Evolutionary conservation across 768 basidiomycete genomes (phyloP).

Genomic region (Dacryopinax spathularia): DNA sequence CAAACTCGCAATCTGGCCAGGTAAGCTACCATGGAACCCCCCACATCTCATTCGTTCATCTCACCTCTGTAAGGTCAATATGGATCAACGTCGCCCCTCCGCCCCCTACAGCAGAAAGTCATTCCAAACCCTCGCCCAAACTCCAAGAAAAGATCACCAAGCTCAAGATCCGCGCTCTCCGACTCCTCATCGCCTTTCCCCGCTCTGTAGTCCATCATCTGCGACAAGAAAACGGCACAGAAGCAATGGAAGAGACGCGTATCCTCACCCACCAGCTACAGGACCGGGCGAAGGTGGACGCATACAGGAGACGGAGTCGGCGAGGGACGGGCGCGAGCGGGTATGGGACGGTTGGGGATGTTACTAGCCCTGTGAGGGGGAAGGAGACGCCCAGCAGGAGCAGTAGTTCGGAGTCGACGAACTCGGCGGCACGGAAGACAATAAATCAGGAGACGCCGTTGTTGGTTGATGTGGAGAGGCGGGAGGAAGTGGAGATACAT

Average conservation of each 20-base stretch:
- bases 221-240: slow-evolving; percentile 64
- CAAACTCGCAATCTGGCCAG: slow-evolving; percentile 28
- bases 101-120: neutral
- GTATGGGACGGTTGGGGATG: neutral
- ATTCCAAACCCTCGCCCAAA: neutral
- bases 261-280: slow-evolving; percentile 2
- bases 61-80: slow-evolving; percentile 58
- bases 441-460: neutral
- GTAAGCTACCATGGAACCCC: slow-evolving; percentile 20
- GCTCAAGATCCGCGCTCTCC: slow-evolving; percentile 54
- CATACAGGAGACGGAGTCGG: slow-evolving; percentile 2
- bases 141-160: neutral
- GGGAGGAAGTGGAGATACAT: neutral
- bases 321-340: neutral
- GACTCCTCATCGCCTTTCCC: slow-evolving; percentile 53
- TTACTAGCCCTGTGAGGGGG: neutral
- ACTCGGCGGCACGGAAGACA: neutral
- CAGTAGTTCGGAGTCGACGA: neutral
- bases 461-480: neutral
- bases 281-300: neutral
- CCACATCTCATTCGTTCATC: slow-evolving; percentile 21
- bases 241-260: slow-evolving; percentile 16
- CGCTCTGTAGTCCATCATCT: slow-evolving; percentile 68
- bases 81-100: slow-evolving; percentile 70
- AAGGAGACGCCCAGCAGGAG: neutral